Evolutionary conservation across 306 rosid species (phyloP), one percentile per base, ranked within the genome.

Genomic region (Acacia crassicarpa): DNA sequence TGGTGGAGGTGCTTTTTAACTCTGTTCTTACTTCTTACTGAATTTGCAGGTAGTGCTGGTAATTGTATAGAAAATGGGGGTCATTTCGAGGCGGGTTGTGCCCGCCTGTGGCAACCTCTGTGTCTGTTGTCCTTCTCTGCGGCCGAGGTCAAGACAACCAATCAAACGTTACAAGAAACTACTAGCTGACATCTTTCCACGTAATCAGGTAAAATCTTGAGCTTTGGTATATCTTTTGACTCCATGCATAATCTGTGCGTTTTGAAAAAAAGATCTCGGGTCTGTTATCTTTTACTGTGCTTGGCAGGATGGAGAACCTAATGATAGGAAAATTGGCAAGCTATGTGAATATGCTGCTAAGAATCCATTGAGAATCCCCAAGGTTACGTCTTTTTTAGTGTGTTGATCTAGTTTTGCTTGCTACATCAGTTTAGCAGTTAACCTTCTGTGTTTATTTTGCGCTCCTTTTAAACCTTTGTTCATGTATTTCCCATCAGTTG

Each of bases 111-210:
- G 94, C 66, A 93, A 86, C 91, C 91, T 95, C 86, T 95, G 98
- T 88, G 87, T 88, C 84, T 80, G 90, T 78, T 95, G 99, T 84
- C 99, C 99, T 80, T 78, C 99, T 10, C 73, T 95, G 86, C 88
- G 97, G 59, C 94, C 99, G 12, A 92, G 99, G 72, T 95, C 99
- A 8, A 88, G 99, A 72, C 98, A 95, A 77, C 99, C 98, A 0
- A 97, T 95, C 80, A 95, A 95, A 84, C 99, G 98, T 59, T 95
- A 93, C 88, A 93, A 93, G 87, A 93, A 92, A 89, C 75, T 95
- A 89, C 88, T 95, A 2, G 83, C 94, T 67, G 94, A 91, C n/a
- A 92, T 92, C 71, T 89, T 95, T 76, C 98, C 97, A 25, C 94
- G 90, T 13, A 85, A 92, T 81, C 97, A 93, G 98, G 98, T 94